These are phyloP conservation scores for Heliamphora pulchella DNA, from an alignment of 179 eudicot genomes.

Conservation along the genomic window DNA sequence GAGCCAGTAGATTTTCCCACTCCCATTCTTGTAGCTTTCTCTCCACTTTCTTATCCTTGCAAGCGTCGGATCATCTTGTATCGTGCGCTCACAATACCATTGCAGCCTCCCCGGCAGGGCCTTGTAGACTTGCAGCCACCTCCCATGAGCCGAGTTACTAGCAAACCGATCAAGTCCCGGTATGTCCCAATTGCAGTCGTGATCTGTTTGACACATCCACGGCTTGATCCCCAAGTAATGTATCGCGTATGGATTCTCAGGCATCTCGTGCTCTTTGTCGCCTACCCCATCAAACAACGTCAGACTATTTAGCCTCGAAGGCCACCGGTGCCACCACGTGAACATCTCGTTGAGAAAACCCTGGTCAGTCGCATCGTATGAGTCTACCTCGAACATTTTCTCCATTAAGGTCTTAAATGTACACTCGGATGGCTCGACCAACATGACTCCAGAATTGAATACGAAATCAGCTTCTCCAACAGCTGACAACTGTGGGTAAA, in stretches of 20 bases:
- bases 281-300: slow-evolving; percentile 30
- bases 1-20: no score
- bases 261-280: slow-evolving; percentile 18
- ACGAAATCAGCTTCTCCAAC: slow-evolving; percentile 37
- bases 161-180: slow-evolving; percentile 29
- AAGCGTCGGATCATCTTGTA: slow-evolving; percentile 21
- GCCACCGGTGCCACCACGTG: slow-evolving; percentile 77
- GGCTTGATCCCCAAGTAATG: slow-evolving; percentile 79
- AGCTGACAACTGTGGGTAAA: slow-evolving; percentile 59
- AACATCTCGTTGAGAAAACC: slow-evolving; percentile 71
- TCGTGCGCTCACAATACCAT: slow-evolving; percentile 37
- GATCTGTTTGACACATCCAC: slow-evolving; percentile 62
- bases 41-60: slow-evolving; percentile 28
- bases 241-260: slow-evolving; percentile 35
- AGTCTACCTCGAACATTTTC: slow-evolving; percentile 29
- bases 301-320: slow-evolving; percentile 34
- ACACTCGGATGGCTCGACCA: slow-evolving; percentile 74
- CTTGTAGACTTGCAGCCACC: slow-evolving; percentile 68
- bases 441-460: slow-evolving; percentile 79
- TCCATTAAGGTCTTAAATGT: slow-evolving; percentile 49
- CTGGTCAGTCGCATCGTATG: slow-evolving; percentile 83
- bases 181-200: slow-evolving; percentile 81
- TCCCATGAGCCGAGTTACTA: slow-evolving; percentile 46
- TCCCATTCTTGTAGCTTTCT: background rate
- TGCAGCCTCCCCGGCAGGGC: slow-evolving; percentile 46